Base-by-base conservation (phyloP, 208 protist genomes). In the Sergeia podlipaevii region DNA sequence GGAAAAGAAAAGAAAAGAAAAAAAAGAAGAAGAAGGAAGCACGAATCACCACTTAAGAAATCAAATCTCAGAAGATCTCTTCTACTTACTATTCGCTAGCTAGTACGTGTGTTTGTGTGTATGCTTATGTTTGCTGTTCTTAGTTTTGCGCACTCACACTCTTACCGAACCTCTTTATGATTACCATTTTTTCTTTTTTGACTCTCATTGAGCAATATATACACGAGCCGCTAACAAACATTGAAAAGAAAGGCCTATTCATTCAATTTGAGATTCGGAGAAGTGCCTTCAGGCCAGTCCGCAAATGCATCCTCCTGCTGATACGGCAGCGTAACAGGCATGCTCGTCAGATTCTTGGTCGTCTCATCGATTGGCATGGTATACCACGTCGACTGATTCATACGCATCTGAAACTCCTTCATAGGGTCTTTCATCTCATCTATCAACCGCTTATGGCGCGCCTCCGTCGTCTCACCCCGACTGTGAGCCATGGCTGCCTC, bases 291-390 rank as follows among this genome's bases (percentile, higher is more conserved):
- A 10, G 33, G 33, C 15, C 11, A 10, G 33, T 38, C 11, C 33
- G 33, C 15, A 11, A 4, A 51, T 20, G 27, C 29, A 4, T 27
- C 4, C 7, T 51, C 20, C 4, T 2, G 37, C 0, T 32, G 17
- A 6, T 32, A 27, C 17, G 20, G 46, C 18, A 51, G 15, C 13
- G 53, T 23, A 5, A 32, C 30, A 4, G 10, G 38, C 44, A 34
- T 26, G n/a, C 38, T 24, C 8, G 44, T 28, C 11, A 44, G 44
- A 4, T 30, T 21, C 24, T 26, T 46, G 15, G 43, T 15, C 5
- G 72, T 65, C 57, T 66, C 36, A 51, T 88, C 73, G 65, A 83
- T 78, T 6, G 80, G 75, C 75, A 88, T 80, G 10, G 73, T 80
- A 58, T 89, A 89, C 28, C 70, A 71, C 54, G 70, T 66, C 34